Evolutionary conservation across 164 flowering plant genomes (phyloP), one percentile per base, ranked within the genome.

Genomic region (Stephania cephalantha): DNA sequence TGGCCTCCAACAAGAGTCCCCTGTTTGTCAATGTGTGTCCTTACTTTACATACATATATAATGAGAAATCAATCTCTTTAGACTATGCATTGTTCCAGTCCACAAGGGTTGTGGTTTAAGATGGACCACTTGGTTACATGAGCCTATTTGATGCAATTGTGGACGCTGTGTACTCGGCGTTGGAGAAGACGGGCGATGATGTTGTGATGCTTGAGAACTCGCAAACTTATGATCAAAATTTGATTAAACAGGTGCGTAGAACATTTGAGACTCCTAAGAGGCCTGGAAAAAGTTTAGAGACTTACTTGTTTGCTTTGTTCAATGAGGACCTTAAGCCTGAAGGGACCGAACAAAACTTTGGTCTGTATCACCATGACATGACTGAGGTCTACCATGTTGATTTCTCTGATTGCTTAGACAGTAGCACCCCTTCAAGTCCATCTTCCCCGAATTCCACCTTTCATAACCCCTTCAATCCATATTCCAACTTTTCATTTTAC

Each of bases 311-410:
- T 64, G 71, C 67, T n/a, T 18, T 77, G 11, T 77, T 77, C n/a
- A 77, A 77, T 66, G 79, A 77, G 71, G 20, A 77, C 50, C 35
- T 5, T 1, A 77, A 77, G 69, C 70, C 45, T 35, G 7, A n/a
- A 1, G 64, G 74, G 45, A 20, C 31, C 22, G 78, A 76, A 50
- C 74, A 46, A 29, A 25, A 76, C 35, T 71, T 46, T 6, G 78
- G 78, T 10, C 6, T 76, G 31, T 76, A 53, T 46, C 7, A 71
- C 5, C 69, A 70, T n/a, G 42, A 71, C 11, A 35, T 69, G 76
- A 68, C 69, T 0, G 69, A 75, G 45, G 83, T 81, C 10, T 81
- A 78, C 35, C 82, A 55, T 55, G 18, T 55, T 55, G 63, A 55
- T 55, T 55, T 55, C 63, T 55, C 18, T 35, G 42, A 35, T 35